phyloP scores from a whole-genome alignment of 441 rosid genomes.

The Lepidium campestre region DNA sequence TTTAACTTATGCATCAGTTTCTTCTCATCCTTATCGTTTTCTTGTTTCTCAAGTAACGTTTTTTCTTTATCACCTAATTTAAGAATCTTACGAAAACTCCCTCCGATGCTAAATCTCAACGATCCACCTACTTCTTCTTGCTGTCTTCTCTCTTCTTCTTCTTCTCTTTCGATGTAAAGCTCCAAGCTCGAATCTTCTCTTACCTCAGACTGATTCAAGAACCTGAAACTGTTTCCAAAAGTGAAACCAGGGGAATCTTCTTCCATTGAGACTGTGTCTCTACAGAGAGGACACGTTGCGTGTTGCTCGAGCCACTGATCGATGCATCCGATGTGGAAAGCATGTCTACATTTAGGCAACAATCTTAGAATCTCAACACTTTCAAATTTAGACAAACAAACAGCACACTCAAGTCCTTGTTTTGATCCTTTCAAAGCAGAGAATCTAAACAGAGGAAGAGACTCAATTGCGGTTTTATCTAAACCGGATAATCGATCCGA shows the following conservation, averaged over 20 bases:
- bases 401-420: slow-evolving; percentile 59
- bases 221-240: slow-evolving; percentile 48
- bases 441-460: slow-evolving; percentile 62
- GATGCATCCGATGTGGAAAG: slow-evolving; percentile 55
- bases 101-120: slow-evolving; percentile 64
- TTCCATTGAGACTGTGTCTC: slow-evolving; percentile 44
- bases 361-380: slow-evolving; percentile 43
- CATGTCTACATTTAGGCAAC: slow-evolving; percentile 58
- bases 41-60: slow-evolving; percentile 28
- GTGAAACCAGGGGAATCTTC: slow-evolving; percentile 39
- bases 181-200: slow-evolving; percentile 55
- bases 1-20: slow-evolving; percentile 48
- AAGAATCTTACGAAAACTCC: slow-evolving; percentile 52
- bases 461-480: slow-evolving; percentile 47
- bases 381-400: slow-evolving; percentile 57
- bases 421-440: slow-evolving; percentile 51
- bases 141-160: slow-evolving; percentile 29
- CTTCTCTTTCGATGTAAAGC: slow-evolving; percentile 67
- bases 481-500: slow-evolving; percentile 68
- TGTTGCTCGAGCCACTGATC: slow-evolving; percentile 65
- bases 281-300: slow-evolving; percentile 62
- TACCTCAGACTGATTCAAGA: slow-evolving; percentile 41
- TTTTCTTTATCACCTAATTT: slow-evolving; percentile 33
- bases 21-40: slow-evolving; percentile 25
- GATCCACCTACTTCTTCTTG: slow-evolving; percentile 36